These are phyloP conservation scores for Triticum turgidum DNA, from an alignment of 176 grass and related monocot genomes.

Conservation along the genomic window DNA sequence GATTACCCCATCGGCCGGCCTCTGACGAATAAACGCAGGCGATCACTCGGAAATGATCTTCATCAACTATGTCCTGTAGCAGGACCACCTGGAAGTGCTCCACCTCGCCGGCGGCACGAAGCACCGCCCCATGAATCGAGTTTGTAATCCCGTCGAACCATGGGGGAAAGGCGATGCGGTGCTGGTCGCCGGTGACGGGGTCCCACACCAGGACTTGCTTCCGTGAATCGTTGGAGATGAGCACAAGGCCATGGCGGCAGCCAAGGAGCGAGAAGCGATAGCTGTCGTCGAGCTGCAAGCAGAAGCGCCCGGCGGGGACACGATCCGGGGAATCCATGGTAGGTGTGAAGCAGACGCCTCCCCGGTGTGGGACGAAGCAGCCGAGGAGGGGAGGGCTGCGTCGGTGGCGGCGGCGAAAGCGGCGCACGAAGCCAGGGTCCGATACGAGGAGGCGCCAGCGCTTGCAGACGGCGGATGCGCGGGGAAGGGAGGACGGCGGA, in stretches of 20 bases:
- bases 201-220: too few relatives aligned
- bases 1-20: not conserved
- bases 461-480: too few relatives aligned
- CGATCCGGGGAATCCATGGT: not conserved
- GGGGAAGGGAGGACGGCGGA: too few relatives aligned
- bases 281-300: not conserved
- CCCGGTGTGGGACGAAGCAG: not conserved
- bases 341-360: not conserved
- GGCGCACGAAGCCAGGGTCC: too few relatives aligned
- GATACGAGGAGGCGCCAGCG: too few relatives aligned
- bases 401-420: too few relatives aligned
- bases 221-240: too few relatives aligned
- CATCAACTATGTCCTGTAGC: not conserved
- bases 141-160: too few relatives aligned
- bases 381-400: not conserved
- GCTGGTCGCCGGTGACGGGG: too few relatives aligned
- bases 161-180: too few relatives aligned
- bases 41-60: not conserved
- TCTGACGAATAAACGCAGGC: not conserved
- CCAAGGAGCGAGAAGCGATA: rapidly evolving
- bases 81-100: not conserved
- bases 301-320: not conserved
- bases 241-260: not conserved
- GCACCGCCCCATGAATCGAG: not conserved
- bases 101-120: not conserved